Percentiles rank a stretch among this genome's conserved stretches.
phyloP scores from a whole-genome alignment of 2,329 filamentous ascomycete species.

The Xylaria digitata region DNA sequence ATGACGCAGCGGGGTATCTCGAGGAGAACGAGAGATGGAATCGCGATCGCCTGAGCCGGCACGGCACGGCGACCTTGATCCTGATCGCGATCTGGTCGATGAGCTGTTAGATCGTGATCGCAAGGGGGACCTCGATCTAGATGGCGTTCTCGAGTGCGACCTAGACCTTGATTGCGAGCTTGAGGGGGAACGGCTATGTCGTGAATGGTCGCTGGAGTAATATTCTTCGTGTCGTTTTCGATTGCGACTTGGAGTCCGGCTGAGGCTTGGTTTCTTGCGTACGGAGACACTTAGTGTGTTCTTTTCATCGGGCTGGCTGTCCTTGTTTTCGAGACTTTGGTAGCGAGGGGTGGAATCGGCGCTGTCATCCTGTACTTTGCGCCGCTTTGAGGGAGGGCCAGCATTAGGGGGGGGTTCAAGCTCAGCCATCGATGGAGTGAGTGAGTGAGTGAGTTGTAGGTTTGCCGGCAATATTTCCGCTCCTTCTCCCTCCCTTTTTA shows the following conservation, averaged over 20 bases:
- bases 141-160: constrained; percentile 28
- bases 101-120: constrained; percentile 34
- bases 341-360: constrained; percentile 55
- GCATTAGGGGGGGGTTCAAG: constrained; percentile 42
- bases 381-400: constrained; percentile 56
- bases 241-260: constrained; percentile 43
- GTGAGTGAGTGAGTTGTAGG: constrained; percentile 14
- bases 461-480: not conserved
- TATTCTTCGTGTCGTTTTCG: constrained; percentile 44
- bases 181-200: constrained; percentile 44
- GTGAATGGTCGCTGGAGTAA: constrained; percentile 49
- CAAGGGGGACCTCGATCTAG: constrained; percentile 36
- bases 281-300: constrained; percentile 47
- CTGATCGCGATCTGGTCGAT: constrained; percentile 39
- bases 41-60: constrained; percentile 33
- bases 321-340: constrained; percentile 59
- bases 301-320: constrained; percentile 33
- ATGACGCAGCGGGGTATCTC: constrained; percentile 39
- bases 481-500: not conserved
- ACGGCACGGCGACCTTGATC: constrained; percentile 38
- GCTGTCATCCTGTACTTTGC: constrained; percentile 56
- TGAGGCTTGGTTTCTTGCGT: constrained; percentile 47
- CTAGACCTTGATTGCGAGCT: constrained; percentile 42
- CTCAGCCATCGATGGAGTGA: constrained; percentile 44
- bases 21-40: constrained; percentile 41